Percentiles rank a stretch among this genome's conserved stretches.
Evolutionary conservation across 176 grass and related monocot genomes (phyloP).

Genomic region (Bothriochloa decipiens): DNA sequence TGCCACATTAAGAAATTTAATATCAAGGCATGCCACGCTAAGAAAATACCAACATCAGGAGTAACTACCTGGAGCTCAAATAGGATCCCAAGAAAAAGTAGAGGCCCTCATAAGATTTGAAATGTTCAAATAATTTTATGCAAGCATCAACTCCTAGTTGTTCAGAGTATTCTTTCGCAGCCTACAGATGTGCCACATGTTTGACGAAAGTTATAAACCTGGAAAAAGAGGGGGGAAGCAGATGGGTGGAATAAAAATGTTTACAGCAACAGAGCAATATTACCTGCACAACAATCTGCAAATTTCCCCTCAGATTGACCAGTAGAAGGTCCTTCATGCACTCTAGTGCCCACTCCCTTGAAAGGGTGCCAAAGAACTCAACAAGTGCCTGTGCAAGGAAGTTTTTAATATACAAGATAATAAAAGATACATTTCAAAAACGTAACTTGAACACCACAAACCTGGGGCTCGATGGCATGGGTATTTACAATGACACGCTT

Average conservation of each 20-base stretch:
- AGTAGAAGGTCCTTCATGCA: conserved; percentile 98
- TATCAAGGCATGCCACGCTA: background rate
- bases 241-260: background rate
- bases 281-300: conserved; percentile 99
- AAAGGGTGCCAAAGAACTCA: conserved; percentile 96
- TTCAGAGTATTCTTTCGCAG: conserved; percentile 91
- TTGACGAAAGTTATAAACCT: background rate
- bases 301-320: conserved; percentile 91
- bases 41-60: conserved; percentile 12
- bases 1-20: background rate
- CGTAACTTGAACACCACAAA: conserved; percentile 44
- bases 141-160: conserved; percentile 85
- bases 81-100: conserved; percentile 99
- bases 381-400: conserved; percentile 69
- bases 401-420: conserved; percentile 22
- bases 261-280: background rate
- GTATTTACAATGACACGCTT: conserved; percentile 98
- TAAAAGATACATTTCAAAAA: background rate
- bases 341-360: conserved; percentile 93
- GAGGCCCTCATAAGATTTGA: conserved; percentile 97
- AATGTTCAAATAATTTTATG: conserved; percentile 98
- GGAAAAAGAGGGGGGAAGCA: background rate
- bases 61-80: conserved; percentile 86
- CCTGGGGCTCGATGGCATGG: conserved; percentile 95
- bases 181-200: conserved; percentile 43